A percentile compares a stretch with the other conserved stretches of the same genome.
Evolutionary conservation across 2,329 filamentous ascomycete genomes (phyloP).

Genomic region (Apiospora aurea): DNA sequence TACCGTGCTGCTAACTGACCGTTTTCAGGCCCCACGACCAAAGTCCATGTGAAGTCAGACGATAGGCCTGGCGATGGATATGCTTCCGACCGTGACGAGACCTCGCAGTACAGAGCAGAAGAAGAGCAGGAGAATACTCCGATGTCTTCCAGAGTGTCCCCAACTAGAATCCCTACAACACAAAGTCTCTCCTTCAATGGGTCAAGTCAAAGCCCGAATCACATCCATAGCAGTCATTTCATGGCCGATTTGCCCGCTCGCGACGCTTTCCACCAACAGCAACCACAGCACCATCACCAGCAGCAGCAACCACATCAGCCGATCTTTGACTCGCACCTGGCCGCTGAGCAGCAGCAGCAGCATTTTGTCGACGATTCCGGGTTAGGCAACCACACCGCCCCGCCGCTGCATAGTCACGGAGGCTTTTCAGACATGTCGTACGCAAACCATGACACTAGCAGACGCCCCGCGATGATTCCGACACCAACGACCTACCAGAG

Average conservation of each 20-base stretch:
- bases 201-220: conserved; percentile 46
- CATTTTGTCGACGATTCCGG: conserved; percentile 37
- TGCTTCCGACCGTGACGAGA: conserved; percentile 55
- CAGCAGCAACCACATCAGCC: conserved; percentile 33
- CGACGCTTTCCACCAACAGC: conserved; percentile 11
- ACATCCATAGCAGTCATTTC: conserved; percentile 45
- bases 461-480: conserved; percentile 18
- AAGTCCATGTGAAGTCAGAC: conserved; percentile 58
- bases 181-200: conserved; percentile 46
- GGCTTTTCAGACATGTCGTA: conserved; percentile 24
- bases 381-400: conserved; percentile 43
- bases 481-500: conserved; percentile 13
- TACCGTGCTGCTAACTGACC: background rate
- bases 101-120: conserved; percentile 52
- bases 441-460: conserved; percentile 22
- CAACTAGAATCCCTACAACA: conserved; percentile 45
- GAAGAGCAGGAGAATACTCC: conserved; percentile 43
- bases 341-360: conserved; percentile 30
- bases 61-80: conserved; percentile 58
- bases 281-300: conserved; percentile 22
- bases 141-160: conserved; percentile 45
- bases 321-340: conserved; percentile 2
- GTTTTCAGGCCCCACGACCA: conserved; percentile 43
- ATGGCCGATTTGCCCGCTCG: conserved; percentile 37
- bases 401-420: conserved; percentile 37